Evolutionary conservation across 257 asterid species (phyloP), one percentile per base, ranked within the genome.

Genomic region (Linderniella brevidens): DNA sequence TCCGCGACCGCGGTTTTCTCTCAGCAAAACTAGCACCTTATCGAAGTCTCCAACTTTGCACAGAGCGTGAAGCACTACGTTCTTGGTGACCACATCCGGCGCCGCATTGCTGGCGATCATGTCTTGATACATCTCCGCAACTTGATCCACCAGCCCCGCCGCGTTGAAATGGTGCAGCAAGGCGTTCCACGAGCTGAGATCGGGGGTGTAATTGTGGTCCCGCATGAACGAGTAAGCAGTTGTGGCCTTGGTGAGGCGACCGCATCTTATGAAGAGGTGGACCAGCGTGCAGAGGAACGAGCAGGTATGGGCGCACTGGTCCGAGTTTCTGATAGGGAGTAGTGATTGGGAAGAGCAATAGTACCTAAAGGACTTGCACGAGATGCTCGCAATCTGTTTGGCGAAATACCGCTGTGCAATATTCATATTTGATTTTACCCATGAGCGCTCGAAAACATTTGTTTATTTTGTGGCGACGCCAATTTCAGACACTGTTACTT

Each of bases 211-310:
- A 4, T 69, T 62, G 66, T 55, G 64, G 41, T 64, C 74, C 49
- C 92, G 68, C 97, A 88, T 80, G 55, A 76, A 52, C 41, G 75
- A 68, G 70, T 73, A 84, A 16, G 85, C 72, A 17, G 68, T 64
- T 4, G 55, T 32, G 65, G 97, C 93, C 18, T 52, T 61, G 45
- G 92, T 61, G 62, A 88, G 69, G 53, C 78, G 82, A 77, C 66
- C 63, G 64, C 92, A 84, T 19, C 86, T 78, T 59, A 88, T 93
- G 67, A 70, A 80, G 61, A 88, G 80, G 65, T 78, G 87, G 65
- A 84, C 76, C 64, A 78, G 76, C 11, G 82, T 70, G 70, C 95
- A 88, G 80, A 74, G 84, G 50, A 88, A 71, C 6, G 94, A 71
- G 32, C 32, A 25, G 6, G 32, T 25, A 6, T 25, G 6, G 6